Evolutionary conservation across 352 stramenopile species (phyloP).

Genomic region (Phytophthora sansomeana): DNA sequence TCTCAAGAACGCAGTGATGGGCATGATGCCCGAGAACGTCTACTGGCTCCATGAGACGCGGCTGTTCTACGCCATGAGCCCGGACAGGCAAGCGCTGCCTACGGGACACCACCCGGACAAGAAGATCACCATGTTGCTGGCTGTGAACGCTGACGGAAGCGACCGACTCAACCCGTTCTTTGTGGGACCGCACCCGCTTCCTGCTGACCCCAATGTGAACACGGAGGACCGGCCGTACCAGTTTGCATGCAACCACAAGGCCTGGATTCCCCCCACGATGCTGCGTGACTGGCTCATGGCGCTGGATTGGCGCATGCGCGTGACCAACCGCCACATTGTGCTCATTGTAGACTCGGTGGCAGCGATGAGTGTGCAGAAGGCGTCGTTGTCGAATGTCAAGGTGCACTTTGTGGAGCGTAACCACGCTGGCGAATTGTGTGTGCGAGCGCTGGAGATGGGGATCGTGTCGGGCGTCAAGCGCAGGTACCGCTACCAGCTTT

Average conservation of each 20-base stretch:
- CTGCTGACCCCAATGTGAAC: conserved; percentile 10
- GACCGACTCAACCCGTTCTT: conserved; percentile 80
- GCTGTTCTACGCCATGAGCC: conserved; percentile 57
- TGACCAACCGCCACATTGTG: conserved; percentile 73
- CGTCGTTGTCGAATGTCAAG: conserved; percentile 69
- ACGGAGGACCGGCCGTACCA: conserved; percentile 47
- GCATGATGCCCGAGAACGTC: conserved; percentile 61
- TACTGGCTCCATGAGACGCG: conserved; percentile 84
- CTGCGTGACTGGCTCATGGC: conserved; percentile 82
- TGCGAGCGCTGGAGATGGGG: conserved; percentile 49
- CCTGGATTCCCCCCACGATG: conserved; percentile 78
- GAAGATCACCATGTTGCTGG: conserved; percentile 70
- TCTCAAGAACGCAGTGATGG: conserved; percentile 53
- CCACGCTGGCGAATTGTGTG: conserved; percentile 47
- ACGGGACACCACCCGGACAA: conserved; percentile 40
- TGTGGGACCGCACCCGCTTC: conserved; percentile 51
- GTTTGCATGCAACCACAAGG: conserved; percentile 75
- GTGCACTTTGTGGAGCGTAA: conserved; percentile 57
- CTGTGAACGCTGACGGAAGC: conserved; percentile 71
- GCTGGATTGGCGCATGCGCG: conserved; percentile 82
- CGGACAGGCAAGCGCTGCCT: conserved; percentile 37
- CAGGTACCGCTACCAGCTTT: conserved; percentile 59
- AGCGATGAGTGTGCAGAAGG: conserved; percentile 65
- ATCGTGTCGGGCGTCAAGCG: conserved; percentile 63
- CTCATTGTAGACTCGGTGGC: conserved; percentile 70